phyloP scores from a whole-genome alignment of 495 filamentous ascomycete species.

The Thermochaetoides thermophila region DNA sequence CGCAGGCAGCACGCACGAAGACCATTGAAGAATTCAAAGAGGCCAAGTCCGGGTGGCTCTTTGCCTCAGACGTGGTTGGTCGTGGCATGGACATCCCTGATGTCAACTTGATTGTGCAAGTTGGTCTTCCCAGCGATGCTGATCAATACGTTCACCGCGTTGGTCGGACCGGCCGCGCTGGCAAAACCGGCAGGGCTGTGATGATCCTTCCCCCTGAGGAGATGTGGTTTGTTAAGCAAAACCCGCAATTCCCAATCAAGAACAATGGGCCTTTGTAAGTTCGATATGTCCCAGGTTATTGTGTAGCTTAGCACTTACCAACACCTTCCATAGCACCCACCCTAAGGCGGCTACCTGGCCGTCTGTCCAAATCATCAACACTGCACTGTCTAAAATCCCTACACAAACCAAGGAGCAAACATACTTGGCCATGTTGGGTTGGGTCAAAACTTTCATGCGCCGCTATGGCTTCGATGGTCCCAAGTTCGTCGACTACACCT shows the following conservation, averaged over 20 bases:
- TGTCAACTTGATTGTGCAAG: slow-evolving; percentile 72
- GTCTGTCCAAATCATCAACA: slow-evolving; percentile 11
- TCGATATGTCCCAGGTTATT: background rate
- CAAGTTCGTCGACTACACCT: slow-evolving; percentile 13
- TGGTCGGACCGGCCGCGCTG: slow-evolving; percentile 79
- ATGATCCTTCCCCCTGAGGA: slow-evolving; percentile 79
- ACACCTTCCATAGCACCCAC: slow-evolving; percentile 4
- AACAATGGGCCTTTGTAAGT: slow-evolving; percentile 9
- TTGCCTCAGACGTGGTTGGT: slow-evolving; percentile 81
- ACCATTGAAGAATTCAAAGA: slow-evolving; percentile 73
- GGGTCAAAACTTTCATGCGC: slow-evolving; percentile 12
- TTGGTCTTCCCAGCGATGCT: slow-evolving; percentile 66
- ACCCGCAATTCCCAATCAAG: slow-evolving; percentile 20
- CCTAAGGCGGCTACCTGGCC: slow-evolving; percentile 10
- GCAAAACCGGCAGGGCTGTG: slow-evolving; percentile 62
- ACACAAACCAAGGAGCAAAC: slow-evolving; percentile 12
- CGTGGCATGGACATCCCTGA: slow-evolving; percentile 73
- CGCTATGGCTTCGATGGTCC: slow-evolving; percentile 4
- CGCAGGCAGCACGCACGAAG: slow-evolving; percentile 58
- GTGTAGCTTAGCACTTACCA: no score
- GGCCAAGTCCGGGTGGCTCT: slow-evolving; percentile 65
- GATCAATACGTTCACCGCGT: slow-evolving; percentile 84
- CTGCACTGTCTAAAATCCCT: slow-evolving; percentile 15
- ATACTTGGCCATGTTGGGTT: slow-evolving; percentile 17
- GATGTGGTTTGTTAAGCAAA: slow-evolving; percentile 36